Conservation (phyloP, 73 alveolate genomes). For the Paraurostyla sp. region DNA sequence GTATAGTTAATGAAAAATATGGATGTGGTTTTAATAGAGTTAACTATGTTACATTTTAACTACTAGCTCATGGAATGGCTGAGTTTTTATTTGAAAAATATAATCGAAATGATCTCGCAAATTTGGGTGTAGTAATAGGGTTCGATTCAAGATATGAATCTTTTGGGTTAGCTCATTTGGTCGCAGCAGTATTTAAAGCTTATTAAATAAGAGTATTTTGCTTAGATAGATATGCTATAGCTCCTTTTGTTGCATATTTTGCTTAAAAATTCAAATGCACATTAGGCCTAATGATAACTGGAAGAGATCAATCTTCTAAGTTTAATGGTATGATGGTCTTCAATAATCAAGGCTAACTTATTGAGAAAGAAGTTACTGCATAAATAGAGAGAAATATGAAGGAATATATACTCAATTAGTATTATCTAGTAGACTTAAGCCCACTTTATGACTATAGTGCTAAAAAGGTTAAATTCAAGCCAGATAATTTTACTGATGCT, state of each 20-base stretch:
- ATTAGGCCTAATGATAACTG: constrained; percentile 83
- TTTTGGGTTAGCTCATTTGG: constrained; percentile 63
- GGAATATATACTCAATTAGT: constrained; percentile 12
- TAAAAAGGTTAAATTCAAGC: constrained; percentile 60
- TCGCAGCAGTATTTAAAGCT: constrained; percentile 73
- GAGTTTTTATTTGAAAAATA: constrained; percentile 54
- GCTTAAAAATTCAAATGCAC: constrained; percentile 59
- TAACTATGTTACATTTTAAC: constrained; percentile 77
- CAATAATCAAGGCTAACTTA: constrained; percentile 79
- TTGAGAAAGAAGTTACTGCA: constrained; percentile 73
- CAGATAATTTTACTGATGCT: constrained; percentile 66
- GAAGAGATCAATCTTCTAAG: constrained; percentile 80
- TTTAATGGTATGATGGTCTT: constrained; percentile 85
- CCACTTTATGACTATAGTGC: constrained; percentile 59
- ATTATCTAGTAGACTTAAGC: constrained; percentile 53
- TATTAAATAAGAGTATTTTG: constrained; percentile 68
- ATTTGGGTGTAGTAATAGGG: constrained; percentile 76
- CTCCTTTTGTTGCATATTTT: constrained; percentile 77
- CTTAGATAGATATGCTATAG: constrained; percentile 52
- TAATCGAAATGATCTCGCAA: constrained; percentile 54
- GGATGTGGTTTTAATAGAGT: constrained; percentile 68
- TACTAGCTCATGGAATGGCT: constrained; percentile 71
- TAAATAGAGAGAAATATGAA: constrained; percentile 40
- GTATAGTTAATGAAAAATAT: constrained; percentile 63
- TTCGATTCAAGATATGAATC: constrained; percentile 79